Percentiles rank a stretch among this genome's conserved stretches.
phyloP scores from a whole-genome alignment of 2,329 filamentous ascomycete species.

The Stagonosporopsis chrysanthemi region DNA sequence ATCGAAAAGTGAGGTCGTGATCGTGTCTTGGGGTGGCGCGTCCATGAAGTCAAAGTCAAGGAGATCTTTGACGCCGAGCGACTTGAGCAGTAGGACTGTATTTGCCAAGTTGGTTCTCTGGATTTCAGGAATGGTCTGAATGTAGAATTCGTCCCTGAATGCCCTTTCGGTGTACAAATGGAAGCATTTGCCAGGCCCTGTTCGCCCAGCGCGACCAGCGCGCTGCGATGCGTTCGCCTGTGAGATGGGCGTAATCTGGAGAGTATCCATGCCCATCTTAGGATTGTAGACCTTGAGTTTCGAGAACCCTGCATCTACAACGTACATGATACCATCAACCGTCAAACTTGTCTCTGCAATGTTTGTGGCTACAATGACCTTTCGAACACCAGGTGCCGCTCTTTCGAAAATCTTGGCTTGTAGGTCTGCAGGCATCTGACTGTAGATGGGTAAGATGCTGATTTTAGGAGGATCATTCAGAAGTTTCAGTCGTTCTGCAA shows the following conservation, averaged over 20 bases:
- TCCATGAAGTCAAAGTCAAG: slow-evolving; percentile 99
- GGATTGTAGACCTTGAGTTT: slow-evolving; percentile 99
- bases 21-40: slow-evolving; percentile 95
- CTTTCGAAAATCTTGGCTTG: slow-evolving; percentile 98
- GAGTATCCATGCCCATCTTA: slow-evolving; percentile 98
- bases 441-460: slow-evolving; percentile 96
- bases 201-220: slow-evolving; percentile 90
- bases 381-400: slow-evolving; percentile 87
- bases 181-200: slow-evolving; percentile 93
- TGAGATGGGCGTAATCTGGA: slow-evolving; percentile 96
- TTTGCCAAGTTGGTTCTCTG: slow-evolving; percentile 96
- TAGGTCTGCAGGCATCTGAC: slow-evolving; percentile 97
- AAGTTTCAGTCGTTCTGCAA: slow-evolving; percentile 84
- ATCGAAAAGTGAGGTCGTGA: slow-evolving; percentile 95
- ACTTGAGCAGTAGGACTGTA: slow-evolving; percentile 92
- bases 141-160: slow-evolving; percentile 94
- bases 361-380: slow-evolving; percentile 98
- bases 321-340: slow-evolving; percentile 98
- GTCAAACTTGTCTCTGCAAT: slow-evolving; percentile 98
- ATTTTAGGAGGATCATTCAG: slow-evolving; percentile 95
- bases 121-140: slow-evolving; percentile 97
- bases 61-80: slow-evolving; percentile 89
- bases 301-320: slow-evolving; percentile 94
- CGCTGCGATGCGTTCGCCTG: slow-evolving; percentile 95
- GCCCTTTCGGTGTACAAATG: slow-evolving; percentile 93